Conservation (phyloP, 225 moss, liverwort and hornwort genomes). For the Takakia lepidozioides region DNA sequence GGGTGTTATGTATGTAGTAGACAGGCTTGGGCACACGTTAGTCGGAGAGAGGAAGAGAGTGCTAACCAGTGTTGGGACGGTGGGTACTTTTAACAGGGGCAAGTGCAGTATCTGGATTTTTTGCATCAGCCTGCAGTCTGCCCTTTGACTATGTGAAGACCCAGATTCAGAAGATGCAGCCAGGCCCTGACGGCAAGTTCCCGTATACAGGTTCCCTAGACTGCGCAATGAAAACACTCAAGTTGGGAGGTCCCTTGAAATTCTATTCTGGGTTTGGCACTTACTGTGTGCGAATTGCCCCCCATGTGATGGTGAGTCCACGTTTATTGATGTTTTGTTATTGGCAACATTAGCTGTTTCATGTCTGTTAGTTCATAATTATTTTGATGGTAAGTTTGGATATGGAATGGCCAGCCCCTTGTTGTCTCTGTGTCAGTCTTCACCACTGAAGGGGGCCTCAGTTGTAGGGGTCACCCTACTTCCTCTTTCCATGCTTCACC, state of each 20-base stretch:
- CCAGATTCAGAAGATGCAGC: constrained; percentile 99
- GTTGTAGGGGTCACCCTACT: too few relatives aligned
- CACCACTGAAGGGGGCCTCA: too few relatives aligned
- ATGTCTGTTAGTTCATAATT: too few relatives aligned
- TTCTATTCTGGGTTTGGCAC: constrained; percentile 97
- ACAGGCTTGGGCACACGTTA: too few relatives aligned
- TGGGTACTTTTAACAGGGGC: constrained; percentile 30
- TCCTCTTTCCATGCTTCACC: too few relatives aligned
- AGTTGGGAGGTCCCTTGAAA: constrained; percentile 52
- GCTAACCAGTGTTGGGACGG: neutral
- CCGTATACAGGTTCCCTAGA: constrained; percentile 87
- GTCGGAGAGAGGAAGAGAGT: too few relatives aligned
- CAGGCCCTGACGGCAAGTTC: constrained; percentile 90
- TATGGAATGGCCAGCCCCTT: too few relatives aligned
- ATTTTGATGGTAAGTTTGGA: too few relatives aligned
- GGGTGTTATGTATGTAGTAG: too few relatives aligned
- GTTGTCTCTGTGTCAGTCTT: too few relatives aligned
- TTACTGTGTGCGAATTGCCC: constrained; percentile 91
- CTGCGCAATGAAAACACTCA: constrained; percentile 71
- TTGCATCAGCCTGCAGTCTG: constrained; percentile 91
- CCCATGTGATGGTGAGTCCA: constrained; percentile 84
- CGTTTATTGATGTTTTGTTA: too few relatives aligned
- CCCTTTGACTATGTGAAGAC: constrained; percentile 95
- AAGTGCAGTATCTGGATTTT: constrained; percentile 91
- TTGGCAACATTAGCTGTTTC: too few relatives aligned